phyloP scores from a whole-genome alignment of 1,284 basidiomycete species.

The Tremellales sp. region DNA sequence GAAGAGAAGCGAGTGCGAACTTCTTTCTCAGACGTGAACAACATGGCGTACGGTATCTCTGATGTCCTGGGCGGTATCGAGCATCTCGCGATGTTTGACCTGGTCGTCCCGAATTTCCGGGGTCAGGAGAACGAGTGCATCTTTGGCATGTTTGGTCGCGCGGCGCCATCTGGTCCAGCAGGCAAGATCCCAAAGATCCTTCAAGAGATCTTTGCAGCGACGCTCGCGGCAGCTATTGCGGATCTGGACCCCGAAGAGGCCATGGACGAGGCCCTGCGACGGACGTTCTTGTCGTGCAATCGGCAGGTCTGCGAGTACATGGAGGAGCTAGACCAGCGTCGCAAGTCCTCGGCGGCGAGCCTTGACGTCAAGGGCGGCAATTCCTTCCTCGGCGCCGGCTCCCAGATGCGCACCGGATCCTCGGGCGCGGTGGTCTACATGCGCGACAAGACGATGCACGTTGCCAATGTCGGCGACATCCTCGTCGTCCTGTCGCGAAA shows the following conservation, averaged over 20 bases:
- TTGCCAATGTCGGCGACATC: conserved; percentile 86
- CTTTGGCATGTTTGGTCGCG: conserved; percentile 90
- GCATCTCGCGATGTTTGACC: conserved; percentile 82
- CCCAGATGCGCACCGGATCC: conserved; percentile 65
- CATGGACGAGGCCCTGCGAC: conserved; percentile 70
- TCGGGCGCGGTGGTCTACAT: conserved; percentile 87
- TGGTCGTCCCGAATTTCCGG: conserved; percentile 86
- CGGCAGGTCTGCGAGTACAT: conserved; percentile 67
- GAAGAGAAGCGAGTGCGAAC: conserved; percentile 90
- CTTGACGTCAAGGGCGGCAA: conserved; percentile 17
- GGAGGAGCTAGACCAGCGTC: conserved; percentile 45
- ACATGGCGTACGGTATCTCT: conserved; percentile 94
- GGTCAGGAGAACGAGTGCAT: conserved; percentile 76
- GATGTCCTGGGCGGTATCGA: conserved; percentile 80
- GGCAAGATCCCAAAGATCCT: conserved; percentile 63
- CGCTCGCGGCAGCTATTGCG: conserved; percentile 61
- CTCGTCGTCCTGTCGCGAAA: conserved; percentile 82
- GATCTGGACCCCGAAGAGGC: conserved; percentile 57
- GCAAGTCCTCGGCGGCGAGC: conserved; percentile 69
- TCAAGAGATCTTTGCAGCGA: conserved; percentile 69
- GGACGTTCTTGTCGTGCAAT: conserved; percentile 82
- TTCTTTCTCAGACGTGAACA: conserved; percentile 82
- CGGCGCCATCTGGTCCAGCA: conserved; percentile 56
- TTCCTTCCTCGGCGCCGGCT: conserved; percentile 47
- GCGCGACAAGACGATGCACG: conserved; percentile 72